Base-by-base conservation (phyloP, 148 eudicot genomes). In the Rhododendron ferrugineum region DNA sequence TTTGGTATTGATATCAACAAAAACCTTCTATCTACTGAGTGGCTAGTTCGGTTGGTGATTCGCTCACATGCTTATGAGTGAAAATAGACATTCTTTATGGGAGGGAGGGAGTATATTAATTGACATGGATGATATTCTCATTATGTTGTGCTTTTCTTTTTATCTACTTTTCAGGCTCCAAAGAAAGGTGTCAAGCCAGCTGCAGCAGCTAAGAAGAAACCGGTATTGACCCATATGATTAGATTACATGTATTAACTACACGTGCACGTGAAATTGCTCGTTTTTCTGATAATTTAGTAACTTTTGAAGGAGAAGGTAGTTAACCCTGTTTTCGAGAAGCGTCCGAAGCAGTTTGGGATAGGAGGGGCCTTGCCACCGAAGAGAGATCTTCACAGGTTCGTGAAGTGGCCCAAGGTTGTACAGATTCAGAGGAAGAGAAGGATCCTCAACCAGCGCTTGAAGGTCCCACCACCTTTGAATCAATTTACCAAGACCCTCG, bases 301-400 rank as follows among this genome's bases (percentile, higher is more conserved):
- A 22, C 66, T n/a, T 78, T 64, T 58, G 30, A 46, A 89, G 88
- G 92, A 89, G 84, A 91, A 91, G 88, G 87, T 85, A 10, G 91
- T 83, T 16, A 91, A 91, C 76, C 93, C 93, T 11, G 82, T 87
- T 14, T 92, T 85, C 68, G 92, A 92, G 88, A 89, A 91, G 78
- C 77, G 91, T 14, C 89, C 90, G 1, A 89, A 89, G 91, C 91
- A 88, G 85, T 91, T 92, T 58, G 91, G 92, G 3, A 91, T 88
- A 54, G 93, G 93, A 58, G 94, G 93, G 20, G 92, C 93, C 1
- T 83, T 92, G 75, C 93, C 92, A 40, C 93, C 92, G 54, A 89
- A 92, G 88, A 89, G 82, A 87, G 91, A 92, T 86, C 86, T 92
- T 82, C 88, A 87, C 82, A 49, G 94, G 5, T 91, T 92, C 64